Percentiles rank a stretch among this genome's conserved stretches.
Evolutionary conservation across 805 yeast genomes (phyloP).

Genomic region (Zygoascus flipseniorum): DNA sequence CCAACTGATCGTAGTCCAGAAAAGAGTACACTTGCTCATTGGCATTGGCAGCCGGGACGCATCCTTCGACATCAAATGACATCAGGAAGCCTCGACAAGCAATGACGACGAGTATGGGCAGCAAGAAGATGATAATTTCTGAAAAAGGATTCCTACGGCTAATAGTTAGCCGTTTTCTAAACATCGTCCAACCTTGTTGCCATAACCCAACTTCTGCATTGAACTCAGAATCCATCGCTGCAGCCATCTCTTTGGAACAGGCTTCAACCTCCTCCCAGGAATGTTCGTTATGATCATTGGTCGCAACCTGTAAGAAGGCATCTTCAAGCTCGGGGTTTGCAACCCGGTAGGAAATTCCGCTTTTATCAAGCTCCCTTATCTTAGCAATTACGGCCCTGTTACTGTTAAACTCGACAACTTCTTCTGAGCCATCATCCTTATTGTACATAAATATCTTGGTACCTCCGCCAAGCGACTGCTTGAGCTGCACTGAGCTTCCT

Average conservation of each 20-base stretch:
- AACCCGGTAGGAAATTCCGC: conserved; percentile 21
- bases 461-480: conserved; percentile 28
- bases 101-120: conserved; percentile 27
- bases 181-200: conserved; percentile 24
- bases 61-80: conserved; percentile 15
- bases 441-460: conserved; percentile 22
- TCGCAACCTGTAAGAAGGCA: conserved; percentile 27
- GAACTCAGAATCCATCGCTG: conserved; percentile 6
- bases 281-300: conserved; percentile 17
- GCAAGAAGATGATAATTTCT: conserved; percentile 20
- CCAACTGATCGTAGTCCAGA: conserved; percentile 5
- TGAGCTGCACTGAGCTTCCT: conserved; percentile 28
- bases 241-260: conserved; percentile 4
- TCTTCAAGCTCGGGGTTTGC: conserved; percentile 30
- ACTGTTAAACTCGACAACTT: conserved; percentile 15
- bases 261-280: conserved; percentile 2
- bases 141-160: conserved; percentile 24
- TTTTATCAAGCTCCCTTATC: conserved; percentile 17
- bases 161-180: conserved; percentile 24
- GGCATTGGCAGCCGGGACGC: conserved; percentile 10
- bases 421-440: conserved; percentile 23
- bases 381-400: conserved; percentile 21
- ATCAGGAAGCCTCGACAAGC: conserved; percentile 16
- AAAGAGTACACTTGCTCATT: conserved; percentile 11
- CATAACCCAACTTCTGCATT: conserved; percentile 12